Base-by-base conservation (phyloP, 495 filamentous ascomycete genomes). In the Parmelia sp. region DNA sequence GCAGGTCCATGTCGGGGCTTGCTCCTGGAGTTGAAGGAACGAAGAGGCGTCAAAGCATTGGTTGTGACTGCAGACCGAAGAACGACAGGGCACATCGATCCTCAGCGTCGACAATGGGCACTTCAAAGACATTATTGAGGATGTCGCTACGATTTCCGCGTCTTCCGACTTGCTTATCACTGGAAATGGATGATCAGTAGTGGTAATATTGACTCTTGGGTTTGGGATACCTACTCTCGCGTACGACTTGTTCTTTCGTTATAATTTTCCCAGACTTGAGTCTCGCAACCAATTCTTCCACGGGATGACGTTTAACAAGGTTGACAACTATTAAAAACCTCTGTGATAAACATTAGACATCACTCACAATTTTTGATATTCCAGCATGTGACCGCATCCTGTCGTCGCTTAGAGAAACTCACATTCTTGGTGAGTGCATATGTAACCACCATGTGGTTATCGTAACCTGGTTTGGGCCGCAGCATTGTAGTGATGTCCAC, bases 41-140 rank as follows among this genome's bases (percentile, higher is more conserved):
- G 91, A 95, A 4, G 84, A 85, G n/a, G 88, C 94, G 74, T 98
- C 94, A 72, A 97, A 97, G 70, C 94, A 97, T 69, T 94, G 90
- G 47, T 92, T 91, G 75, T 98, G 94, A 11, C 82, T 88, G 73
- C 94, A 98, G 29, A 86, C 71, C 12, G 84, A 79, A 3, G 89
- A 91, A 47, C 94, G 86, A 68, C 90, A 89, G 12, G 94, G 94
- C 29, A 88, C 78, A 33, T 84, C 80, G 39, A 98, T 89, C 63
- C 91, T 84, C 63, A 90, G 80, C 23, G 90, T 94, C 4, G 90
- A 93, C 17, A 98, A 74, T 1, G 95, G 94, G 70, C 94, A 96
- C 72, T 94, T 95, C 21, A 98, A 78, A 4, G 92, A 96, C 79
- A 98, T 84, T 40, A 90, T 85, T 39, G 86, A 88, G 5, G 92